phyloP scores from a whole-genome alignment of 1,284 basidiomycete genomes.

The Heterobasidion parviporum region DNA sequence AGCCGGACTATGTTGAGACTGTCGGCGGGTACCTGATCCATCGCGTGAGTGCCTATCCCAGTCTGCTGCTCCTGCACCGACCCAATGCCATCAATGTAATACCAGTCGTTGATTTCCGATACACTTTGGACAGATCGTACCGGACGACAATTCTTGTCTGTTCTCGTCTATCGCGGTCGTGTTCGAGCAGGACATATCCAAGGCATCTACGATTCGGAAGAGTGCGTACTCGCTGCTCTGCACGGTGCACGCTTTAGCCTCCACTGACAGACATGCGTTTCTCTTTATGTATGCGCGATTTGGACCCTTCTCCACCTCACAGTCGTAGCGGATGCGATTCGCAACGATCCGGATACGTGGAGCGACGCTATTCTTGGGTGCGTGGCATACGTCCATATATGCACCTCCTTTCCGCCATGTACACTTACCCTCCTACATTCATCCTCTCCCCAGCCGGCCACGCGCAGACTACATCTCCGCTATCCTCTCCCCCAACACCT shows the following conservation, averaged over 20 bases:
- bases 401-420: constrained; percentile 3
- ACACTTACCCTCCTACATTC: not conserved
- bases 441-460: constrained; percentile 39
- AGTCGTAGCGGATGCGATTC: constrained; percentile 82
- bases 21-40: constrained; percentile 64
- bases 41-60: constrained; percentile 35
- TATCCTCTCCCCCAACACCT: constrained; percentile 72
- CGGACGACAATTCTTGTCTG: constrained; percentile 90
- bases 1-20: constrained; percentile 51
- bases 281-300: not conserved
- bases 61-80: not conserved
- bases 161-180: constrained; percentile 82
- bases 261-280: not conserved
- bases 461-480: constrained; percentile 72
- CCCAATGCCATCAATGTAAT: constrained; percentile 3
- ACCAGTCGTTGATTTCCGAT: too few species aligned
- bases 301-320: not conserved
- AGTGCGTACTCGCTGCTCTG: constrained; percentile 30
- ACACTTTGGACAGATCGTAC: constrained; percentile 54
- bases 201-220: constrained; percentile 57
- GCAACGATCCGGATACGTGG: constrained; percentile 62
- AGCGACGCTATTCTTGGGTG: constrained; percentile 82
- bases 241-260: not conserved
- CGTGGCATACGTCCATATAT: constrained; percentile 14
- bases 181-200: constrained; percentile 72